Percentiles rank a stretch among this genome's conserved stretches.
Conservation (phyloP, 768 basidiomycete species). For the Naganishia vaughanmartiniae region DNA sequence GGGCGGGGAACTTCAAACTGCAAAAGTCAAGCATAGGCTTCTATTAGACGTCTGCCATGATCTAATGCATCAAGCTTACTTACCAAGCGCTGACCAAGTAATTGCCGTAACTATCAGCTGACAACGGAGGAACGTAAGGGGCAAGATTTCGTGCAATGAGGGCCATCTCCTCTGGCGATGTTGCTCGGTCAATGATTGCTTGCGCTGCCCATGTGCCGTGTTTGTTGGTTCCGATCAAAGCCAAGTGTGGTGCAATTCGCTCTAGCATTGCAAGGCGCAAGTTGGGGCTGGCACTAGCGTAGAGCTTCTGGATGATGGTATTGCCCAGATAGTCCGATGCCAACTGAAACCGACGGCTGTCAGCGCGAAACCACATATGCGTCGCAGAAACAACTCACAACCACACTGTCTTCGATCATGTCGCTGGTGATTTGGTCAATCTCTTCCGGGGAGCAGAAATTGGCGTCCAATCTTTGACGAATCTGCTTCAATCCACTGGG, state of each 20-base stretch:
- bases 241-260: conserved; percentile 85
- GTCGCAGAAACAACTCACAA: conserved; percentile 50
- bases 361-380: background rate
- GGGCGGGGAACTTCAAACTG: conserved; percentile 83
- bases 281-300: conserved; percentile 75
- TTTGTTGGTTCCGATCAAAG: conserved; percentile 98
- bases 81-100: conserved; percentile 51
- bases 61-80: background rate
- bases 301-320: conserved; percentile 95
- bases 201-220: conserved; percentile 99
- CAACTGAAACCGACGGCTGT: conserved; percentile 22
- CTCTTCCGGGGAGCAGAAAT: conserved; percentile 76
- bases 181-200: conserved; percentile 95
- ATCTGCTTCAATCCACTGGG: conserved; percentile 89
- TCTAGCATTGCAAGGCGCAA: conserved; percentile 89
- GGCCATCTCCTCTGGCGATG: conserved; percentile 77
- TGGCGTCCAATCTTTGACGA: conserved; percentile 89
- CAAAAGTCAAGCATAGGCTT: background rate
- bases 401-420: conserved; percentile 90
- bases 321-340: conserved; percentile 77
- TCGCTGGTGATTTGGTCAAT: conserved; percentile 86
- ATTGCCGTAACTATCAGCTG: conserved; percentile 68
- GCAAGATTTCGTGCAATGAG: conserved; percentile 81
- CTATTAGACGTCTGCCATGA: background rate
- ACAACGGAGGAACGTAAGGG: conserved; percentile 86